phyloP scores from a whole-genome alignment of 257 asterid genomes.

The Handroanthus guayacan region DNA sequence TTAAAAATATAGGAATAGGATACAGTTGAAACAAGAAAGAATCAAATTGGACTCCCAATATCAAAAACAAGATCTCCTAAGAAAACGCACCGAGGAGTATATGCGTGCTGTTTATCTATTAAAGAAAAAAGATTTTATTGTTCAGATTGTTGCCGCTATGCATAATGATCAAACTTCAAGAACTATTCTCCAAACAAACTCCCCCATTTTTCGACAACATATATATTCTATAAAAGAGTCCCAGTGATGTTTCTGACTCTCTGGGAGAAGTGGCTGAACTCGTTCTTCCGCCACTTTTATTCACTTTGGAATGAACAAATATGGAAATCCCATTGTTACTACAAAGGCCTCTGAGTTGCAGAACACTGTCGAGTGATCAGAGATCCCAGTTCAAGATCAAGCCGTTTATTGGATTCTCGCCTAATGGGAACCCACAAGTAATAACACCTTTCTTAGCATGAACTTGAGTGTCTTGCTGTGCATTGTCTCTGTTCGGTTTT shows the following conservation, averaged over 20 bases:
- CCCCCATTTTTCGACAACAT: conserved; percentile 29
- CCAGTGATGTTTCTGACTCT: conserved; percentile 37
- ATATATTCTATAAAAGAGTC: conserved; percentile 1
- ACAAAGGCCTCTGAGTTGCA: conserved; percentile 57
- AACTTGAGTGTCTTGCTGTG: not conserved
- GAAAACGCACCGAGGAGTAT: not conserved
- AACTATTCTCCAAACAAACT: conserved; percentile 13
- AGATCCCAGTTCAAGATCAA: conserved; percentile 53
- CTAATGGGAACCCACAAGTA: conserved; percentile 68
- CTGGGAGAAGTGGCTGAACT: conserved; percentile 21
- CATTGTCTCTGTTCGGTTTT: not conserved
- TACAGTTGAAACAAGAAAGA: too few species aligned
- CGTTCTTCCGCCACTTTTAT: not conserved
- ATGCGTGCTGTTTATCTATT: not conserved
- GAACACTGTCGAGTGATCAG: conserved; percentile 38
- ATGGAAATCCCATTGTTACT: conserved; percentile 76
- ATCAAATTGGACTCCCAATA: too few species aligned
- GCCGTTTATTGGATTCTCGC: conserved; percentile 65
- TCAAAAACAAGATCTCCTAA: too few species aligned
- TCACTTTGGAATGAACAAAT: conserved; percentile 3
- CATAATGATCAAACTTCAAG: conserved; percentile 8
- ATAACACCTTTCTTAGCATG: conserved; percentile 21
- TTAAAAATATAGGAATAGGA: too few species aligned
- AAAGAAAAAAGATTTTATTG: conserved; percentile 32
- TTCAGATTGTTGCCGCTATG: conserved; percentile 41